Evolutionary conservation across 225 moss, liverwort and hornwort genomes (phyloP).

Genomic region (Thuidium tamariscinum): DNA sequence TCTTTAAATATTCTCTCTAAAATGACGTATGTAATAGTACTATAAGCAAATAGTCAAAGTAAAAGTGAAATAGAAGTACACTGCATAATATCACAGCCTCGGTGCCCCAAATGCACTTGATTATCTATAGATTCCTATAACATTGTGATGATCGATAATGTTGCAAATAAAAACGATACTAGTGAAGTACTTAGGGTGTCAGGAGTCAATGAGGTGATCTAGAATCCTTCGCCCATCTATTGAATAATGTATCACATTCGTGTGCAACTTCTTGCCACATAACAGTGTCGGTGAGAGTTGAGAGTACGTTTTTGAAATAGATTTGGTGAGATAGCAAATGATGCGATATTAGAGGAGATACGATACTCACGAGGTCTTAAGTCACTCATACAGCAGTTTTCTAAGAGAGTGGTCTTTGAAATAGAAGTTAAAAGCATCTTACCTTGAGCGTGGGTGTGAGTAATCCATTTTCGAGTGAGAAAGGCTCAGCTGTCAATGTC

Average conservation of each 20-base stretch:
- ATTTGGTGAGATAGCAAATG: not conserved
- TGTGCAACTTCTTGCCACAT: not conserved
- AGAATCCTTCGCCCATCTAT: not conserved
- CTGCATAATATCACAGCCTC: not conserved
- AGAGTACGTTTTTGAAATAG: not conserved
- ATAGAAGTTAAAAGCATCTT: not conserved
- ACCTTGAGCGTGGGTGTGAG: constrained; percentile 90
- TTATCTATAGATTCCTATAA: not conserved
- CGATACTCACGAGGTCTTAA: not conserved
- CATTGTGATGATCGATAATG: not conserved
- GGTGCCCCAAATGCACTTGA: not conserved
- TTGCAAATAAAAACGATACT: not conserved
- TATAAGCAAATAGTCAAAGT: not conserved
- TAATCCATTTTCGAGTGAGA: constrained; percentile 70
- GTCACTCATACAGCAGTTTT: not conserved
- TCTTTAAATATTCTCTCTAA: not conserved
- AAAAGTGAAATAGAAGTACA: not conserved
- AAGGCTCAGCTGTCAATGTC: constrained; percentile 49
- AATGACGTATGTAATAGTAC: not conserved
- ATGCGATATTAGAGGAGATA: not conserved
- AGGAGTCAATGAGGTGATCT: not conserved
- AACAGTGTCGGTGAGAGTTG: not conserved
- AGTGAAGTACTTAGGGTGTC: not conserved
- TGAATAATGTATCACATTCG: not conserved
- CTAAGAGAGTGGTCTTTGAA: not conserved